A percentile compares a stretch with the other conserved stretches of the same genome.
phyloP scores from a whole-genome alignment of 2,329 filamentous ascomycete species.

The Aureobasidium sp. region DNA sequence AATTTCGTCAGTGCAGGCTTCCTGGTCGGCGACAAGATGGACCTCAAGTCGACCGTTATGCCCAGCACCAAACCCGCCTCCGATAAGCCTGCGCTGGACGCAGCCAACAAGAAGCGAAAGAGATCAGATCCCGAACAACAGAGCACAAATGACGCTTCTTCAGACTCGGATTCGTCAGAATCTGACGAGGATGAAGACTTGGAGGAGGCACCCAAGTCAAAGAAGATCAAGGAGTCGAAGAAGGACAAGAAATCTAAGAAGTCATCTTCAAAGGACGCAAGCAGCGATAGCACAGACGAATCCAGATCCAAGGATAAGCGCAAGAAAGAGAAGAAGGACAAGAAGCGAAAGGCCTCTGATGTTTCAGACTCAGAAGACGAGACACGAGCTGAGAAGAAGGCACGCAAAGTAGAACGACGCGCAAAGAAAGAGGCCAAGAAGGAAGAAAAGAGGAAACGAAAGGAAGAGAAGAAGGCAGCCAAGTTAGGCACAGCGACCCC shows the following conservation, averaged over 20 bases:
- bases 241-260: conserved; percentile 42
- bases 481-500: conserved; percentile 21
- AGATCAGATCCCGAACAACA: conserved; percentile 27
- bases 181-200: conserved; percentile 17
- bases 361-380: conserved; percentile 23
- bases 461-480: conserved; percentile 44
- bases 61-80: conserved; percentile 34
- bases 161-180: conserved; percentile 25
- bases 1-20: conserved; percentile 91
- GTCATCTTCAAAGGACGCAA: conserved; percentile 32
- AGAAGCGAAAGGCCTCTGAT: conserved; percentile 27
- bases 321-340: conserved; percentile 35
- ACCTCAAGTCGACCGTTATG: conserved; percentile 39
- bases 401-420: conserved; percentile 48
- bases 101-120: conserved; percentile 21
- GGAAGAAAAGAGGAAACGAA: conserved; percentile 52
- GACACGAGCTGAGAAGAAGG: conserved; percentile 28
- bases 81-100: conserved; percentile 35
- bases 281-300: conserved; percentile 23
- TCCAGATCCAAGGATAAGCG: conserved; percentile 27
- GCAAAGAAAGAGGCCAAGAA: conserved; percentile 59
- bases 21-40: conserved; percentile 64
- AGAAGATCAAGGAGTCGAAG: conserved; percentile 34
- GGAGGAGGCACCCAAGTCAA: conserved; percentile 30
- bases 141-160: conserved; percentile 32